phyloP scores from a whole-genome alignment of 164 flowering plant genomes.

The Vitis rotundifolia region DNA sequence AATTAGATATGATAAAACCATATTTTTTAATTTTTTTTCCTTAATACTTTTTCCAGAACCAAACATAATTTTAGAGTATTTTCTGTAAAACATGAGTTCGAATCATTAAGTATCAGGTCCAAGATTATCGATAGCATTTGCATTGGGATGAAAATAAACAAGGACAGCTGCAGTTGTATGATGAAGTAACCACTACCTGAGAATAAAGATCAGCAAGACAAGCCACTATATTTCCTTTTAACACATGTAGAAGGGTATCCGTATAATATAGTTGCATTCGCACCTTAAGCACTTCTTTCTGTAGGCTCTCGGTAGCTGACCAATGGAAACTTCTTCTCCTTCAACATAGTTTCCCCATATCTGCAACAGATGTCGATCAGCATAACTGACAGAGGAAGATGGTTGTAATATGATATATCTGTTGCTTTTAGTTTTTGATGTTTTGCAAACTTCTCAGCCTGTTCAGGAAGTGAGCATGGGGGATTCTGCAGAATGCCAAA shows the following conservation, averaged over 20 bases:
- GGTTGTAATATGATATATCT: not conserved
- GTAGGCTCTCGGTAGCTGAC: slow-evolving; percentile 56
- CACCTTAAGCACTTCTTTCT: slow-evolving; percentile 91
- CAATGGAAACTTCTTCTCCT: slow-evolving; percentile 78
- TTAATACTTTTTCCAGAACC: no score
- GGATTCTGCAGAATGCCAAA: slow-evolving; percentile 79
- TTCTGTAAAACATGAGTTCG: no score
- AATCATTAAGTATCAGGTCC: no score
- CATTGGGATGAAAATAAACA: no score
- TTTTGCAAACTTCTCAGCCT: slow-evolving; percentile 88
- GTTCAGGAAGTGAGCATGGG: slow-evolving; percentile 73
- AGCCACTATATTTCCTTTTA: not conserved
- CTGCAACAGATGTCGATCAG: slow-evolving; percentile 34
- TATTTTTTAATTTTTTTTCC: no score
- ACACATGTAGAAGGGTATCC: not conserved
- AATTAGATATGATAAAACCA: no score
- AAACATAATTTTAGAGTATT: no score
- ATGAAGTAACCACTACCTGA: slow-evolving; percentile 75
- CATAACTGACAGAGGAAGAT: not conserved
- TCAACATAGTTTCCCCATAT: slow-evolving; percentile 96
- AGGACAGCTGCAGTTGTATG: not conserved
- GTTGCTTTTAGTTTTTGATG: slow-evolving; percentile 73
- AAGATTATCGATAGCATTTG: no score
- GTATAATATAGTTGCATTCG: not conserved
- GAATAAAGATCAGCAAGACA: not conserved